phyloP scores from a whole-genome alignment of 768 basidiomycete species.

The Scleroderma bovista region DNA sequence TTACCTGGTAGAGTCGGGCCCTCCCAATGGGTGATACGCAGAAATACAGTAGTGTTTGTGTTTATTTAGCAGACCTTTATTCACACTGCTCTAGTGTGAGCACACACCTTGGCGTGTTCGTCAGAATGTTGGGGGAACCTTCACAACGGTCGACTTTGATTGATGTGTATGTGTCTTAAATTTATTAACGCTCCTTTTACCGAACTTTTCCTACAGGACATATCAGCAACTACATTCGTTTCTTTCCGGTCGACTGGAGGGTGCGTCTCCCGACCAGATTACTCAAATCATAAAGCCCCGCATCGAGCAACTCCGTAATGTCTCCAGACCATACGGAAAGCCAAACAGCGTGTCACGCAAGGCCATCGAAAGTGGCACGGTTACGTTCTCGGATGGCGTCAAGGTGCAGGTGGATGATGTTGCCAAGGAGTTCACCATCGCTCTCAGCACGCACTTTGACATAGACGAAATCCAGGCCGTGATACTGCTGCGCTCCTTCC shows the following conservation, averaged over 20 bases:
- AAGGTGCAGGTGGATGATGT: slow-evolving; percentile 57
- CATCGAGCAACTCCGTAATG: slow-evolving; percentile 47
- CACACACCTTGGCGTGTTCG: neutral
- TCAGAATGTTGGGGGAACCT: slow-evolving; percentile 39
- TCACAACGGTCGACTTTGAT: slow-evolving; percentile 64
- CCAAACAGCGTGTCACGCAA: slow-evolving; percentile 65
- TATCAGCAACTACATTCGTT: slow-evolving; percentile 58
- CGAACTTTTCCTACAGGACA: slow-evolving; percentile 37
- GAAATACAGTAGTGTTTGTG: slow-evolving; percentile 2
- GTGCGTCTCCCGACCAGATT: slow-evolving; percentile 52
- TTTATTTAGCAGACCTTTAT: slow-evolving; percentile 2
- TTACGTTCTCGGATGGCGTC: slow-evolving; percentile 64
- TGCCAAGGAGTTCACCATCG: slow-evolving; percentile 64
- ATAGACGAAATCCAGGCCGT: slow-evolving; percentile 82
- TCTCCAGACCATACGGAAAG: slow-evolving; percentile 61
- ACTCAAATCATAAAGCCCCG: slow-evolving; percentile 55
- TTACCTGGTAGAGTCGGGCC: too few species aligned
- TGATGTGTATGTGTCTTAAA: slow-evolving; percentile 45
- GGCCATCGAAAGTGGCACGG: slow-evolving; percentile 59
- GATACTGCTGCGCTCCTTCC: slow-evolving; percentile 67
- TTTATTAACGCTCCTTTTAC: slow-evolving; percentile 1
- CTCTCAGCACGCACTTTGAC: slow-evolving; percentile 66
- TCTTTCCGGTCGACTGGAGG: slow-evolving; percentile 56
- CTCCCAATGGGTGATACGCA: too few species aligned
- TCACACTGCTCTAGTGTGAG: neutral